These are phyloP conservation scores for Saussurea involucrata DNA, from an alignment of 129 eudicot genomes.

Conservation along the genomic window DNA sequence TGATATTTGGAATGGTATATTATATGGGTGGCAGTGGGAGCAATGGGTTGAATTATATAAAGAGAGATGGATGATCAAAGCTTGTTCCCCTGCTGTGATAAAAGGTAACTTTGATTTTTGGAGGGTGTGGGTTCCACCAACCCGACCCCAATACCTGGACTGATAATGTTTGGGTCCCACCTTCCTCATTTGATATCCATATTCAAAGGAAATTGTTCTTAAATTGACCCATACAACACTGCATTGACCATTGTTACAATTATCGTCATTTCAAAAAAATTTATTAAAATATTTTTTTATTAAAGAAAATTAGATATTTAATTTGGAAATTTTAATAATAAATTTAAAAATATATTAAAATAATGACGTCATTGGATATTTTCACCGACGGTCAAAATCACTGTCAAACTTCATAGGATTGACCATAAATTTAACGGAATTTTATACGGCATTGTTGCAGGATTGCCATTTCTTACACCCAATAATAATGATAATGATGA, in stretches of 20 bases:
- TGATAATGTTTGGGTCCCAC: constrained; percentile 80
- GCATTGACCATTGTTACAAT: constrained; percentile 33
- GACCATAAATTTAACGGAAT: constrained; percentile 25
- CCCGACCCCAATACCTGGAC: constrained; percentile 91
- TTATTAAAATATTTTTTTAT: too few relatives aligned
- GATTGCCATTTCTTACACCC: constrained; percentile 13
- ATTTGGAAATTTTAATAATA: too few relatives aligned
- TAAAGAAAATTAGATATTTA: too few relatives aligned
- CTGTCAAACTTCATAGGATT: constrained; percentile 21
- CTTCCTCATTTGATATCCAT: constrained; percentile 19
- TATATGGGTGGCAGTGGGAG: constrained; percentile 37
- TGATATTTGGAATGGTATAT: neutral
- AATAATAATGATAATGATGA: neutral
- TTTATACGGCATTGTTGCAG: constrained; percentile 16
- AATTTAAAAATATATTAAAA: neutral
- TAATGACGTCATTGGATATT: constrained; percentile 18
- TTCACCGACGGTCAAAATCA: constrained; percentile 28
- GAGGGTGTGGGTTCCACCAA: constrained; percentile 54
- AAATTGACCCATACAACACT: constrained; percentile 25
- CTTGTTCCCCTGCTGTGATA: constrained; percentile 65
- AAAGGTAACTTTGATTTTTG: constrained; percentile 46
- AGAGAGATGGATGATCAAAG: constrained; percentile 61
- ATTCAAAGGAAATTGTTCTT: constrained; percentile 11
- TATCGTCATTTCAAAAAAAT: neutral
- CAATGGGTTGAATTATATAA: constrained; percentile 29